These are phyloP conservation scores for Exophiala bonariae DNA, from an alignment of 2,329 filamentous ascomycete species.

Conservation along the genomic window DNA sequence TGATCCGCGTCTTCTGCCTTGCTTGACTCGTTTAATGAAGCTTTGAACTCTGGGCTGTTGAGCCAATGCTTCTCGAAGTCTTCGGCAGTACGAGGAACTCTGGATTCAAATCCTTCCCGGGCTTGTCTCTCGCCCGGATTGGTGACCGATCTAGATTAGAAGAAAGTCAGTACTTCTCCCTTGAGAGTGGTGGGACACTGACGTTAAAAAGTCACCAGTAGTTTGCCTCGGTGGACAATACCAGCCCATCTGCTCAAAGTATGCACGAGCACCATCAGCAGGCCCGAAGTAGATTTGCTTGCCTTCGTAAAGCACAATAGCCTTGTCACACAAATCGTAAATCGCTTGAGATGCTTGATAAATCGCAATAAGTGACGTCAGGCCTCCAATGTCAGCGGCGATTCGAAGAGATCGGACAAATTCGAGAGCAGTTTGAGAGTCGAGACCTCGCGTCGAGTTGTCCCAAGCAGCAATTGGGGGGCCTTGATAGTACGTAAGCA, in stretches of 20 bases:
- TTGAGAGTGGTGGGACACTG: slow-evolving; percentile 60
- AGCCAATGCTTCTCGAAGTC: slow-evolving; percentile 65
- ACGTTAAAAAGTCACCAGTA: slow-evolving; percentile 65
- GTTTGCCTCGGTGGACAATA: slow-evolving; percentile 63
- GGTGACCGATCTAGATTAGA: slow-evolving; percentile 51
- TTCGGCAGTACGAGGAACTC: slow-evolving; percentile 51
- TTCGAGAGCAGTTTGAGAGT: slow-evolving; percentile 58
- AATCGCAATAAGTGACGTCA: slow-evolving; percentile 56
- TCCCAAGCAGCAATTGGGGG: slow-evolving; percentile 55
- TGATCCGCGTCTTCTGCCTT: slow-evolving; percentile 53
- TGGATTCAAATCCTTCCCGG: slow-evolving; percentile 42
- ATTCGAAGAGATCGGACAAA: slow-evolving; percentile 55
- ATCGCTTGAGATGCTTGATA: slow-evolving; percentile 55
- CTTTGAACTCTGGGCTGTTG: slow-evolving; percentile 57
- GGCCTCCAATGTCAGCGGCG: slow-evolving; percentile 49
- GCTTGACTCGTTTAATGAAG: slow-evolving; percentile 49
- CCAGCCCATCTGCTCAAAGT: slow-evolving; percentile 67
- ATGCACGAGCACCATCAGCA: slow-evolving; percentile 57
- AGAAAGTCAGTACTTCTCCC: slow-evolving; percentile 30
- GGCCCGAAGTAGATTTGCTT: slow-evolving; percentile 67
- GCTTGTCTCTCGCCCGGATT: slow-evolving; percentile 54
- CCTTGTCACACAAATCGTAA: slow-evolving; percentile 67
- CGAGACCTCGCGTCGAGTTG: slow-evolving; percentile 52
- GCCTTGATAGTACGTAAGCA: slow-evolving; percentile 32
- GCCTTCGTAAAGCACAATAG: slow-evolving; percentile 66